A percentile compares a stretch with the other conserved stretches of the same genome.
These are phyloP conservation scores for Cladophialophora exuberans DNA, from an alignment of 2,329 filamentous ascomycete species.

Conservation along the genomic window DNA sequence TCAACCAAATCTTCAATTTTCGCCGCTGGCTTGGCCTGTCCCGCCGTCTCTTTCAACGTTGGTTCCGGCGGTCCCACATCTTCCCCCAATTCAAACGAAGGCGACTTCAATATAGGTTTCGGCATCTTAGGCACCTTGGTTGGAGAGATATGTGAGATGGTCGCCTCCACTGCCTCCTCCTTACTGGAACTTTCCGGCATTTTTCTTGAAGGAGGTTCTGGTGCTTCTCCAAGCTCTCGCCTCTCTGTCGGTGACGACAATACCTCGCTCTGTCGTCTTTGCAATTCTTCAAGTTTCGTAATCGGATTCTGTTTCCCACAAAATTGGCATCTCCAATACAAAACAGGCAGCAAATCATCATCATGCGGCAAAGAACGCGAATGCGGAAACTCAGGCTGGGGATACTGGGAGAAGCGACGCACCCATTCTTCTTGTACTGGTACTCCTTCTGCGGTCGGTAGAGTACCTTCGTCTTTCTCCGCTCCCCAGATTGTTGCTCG, in stretches of 20 bases:
- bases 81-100: constrained; percentile 29
- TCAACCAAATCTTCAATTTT: no score
- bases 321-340: constrained; percentile 37
- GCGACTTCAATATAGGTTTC: constrained; percentile 34
- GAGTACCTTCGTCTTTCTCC: constrained; percentile 59
- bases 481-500: constrained; percentile 70
- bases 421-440: constrained; percentile 91
- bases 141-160: constrained; percentile 22
- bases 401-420: constrained; percentile 59
- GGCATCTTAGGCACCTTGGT: constrained; percentile 25
- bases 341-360: constrained; percentile 34
- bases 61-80: constrained; percentile 1
- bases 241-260: constrained; percentile 46
- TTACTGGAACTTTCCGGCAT: constrained; percentile 33
- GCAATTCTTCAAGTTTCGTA: constrained; percentile 70
- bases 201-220: constrained; percentile 33
- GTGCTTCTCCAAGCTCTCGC: constrained; percentile 17
- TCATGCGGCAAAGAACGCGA: constrained; percentile 27
- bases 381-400: constrained; percentile 29
- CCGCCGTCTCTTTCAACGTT: neutral
- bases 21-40: neutral
- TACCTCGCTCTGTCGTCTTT: constrained; percentile 66
- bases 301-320: constrained; percentile 67
- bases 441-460: constrained; percentile 80
- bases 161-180: constrained; percentile 27